Conservation (phyloP, 176 grass and related monocot species). For the Juncus effusus region DNA sequence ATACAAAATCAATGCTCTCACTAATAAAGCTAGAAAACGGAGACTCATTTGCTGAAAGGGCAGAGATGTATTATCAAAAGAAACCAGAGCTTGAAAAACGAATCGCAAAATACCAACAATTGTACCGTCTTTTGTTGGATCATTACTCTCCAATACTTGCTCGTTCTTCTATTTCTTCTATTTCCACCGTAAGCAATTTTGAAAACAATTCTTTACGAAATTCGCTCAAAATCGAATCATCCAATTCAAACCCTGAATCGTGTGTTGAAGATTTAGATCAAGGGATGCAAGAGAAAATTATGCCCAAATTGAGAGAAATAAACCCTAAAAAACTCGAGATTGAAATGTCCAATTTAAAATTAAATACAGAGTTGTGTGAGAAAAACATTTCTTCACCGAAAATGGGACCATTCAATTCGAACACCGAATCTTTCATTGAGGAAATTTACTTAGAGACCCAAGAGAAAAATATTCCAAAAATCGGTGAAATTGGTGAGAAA, state of each 20-base stretch:
- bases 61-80: conserved; percentile 18
- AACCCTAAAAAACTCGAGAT: not conserved
- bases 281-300: not conserved
- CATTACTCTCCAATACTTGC: conserved; percentile 13
- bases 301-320: not conserved
- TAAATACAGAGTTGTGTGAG: not conserved
- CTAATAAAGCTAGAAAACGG: conserved; percentile 18
- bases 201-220: not conserved
- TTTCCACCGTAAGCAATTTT: conserved; percentile 13
- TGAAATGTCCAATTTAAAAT: no score
- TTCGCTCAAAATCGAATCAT: not conserved
- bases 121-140: conserved; percentile 24
- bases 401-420: not conserved
- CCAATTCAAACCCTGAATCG: not conserved
- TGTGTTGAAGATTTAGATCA: not conserved
- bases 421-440: not conserved
- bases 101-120: conserved; percentile 20
- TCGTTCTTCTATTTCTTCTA: conserved; percentile 18
- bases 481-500: conserved; percentile 7
- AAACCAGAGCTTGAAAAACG: conserved; percentile 22
- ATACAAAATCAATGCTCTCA: conserved; percentile 28
- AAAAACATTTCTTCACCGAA: not conserved
- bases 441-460: conserved; percentile 5
- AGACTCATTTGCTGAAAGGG: not conserved
- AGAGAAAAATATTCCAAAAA: conserved; percentile 20